phyloP scores from a whole-genome alignment of 2,329 filamentous ascomycete species.

The Colletotrichum tofieldiae region DNA sequence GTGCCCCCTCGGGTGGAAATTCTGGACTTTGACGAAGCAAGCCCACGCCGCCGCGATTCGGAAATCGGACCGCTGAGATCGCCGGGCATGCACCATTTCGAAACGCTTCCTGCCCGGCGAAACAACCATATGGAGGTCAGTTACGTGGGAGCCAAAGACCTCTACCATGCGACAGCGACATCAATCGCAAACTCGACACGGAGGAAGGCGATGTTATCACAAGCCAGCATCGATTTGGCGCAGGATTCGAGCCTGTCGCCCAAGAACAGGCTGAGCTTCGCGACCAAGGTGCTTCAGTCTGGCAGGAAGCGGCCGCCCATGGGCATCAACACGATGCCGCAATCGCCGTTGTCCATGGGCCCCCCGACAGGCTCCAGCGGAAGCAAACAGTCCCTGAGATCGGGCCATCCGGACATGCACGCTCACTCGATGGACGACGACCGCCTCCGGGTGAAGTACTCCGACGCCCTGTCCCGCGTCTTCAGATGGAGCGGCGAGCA shows the following conservation, averaged over 20 bases:
- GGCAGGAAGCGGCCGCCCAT: constrained; percentile 39
- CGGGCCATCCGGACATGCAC: constrained; percentile 16
- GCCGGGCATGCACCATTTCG: constrained; percentile 44
- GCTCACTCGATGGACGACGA: constrained; percentile 38
- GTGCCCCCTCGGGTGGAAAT: constrained; percentile 37
- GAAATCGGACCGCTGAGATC: constrained; percentile 36
- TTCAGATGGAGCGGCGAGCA: constrained; percentile 41
- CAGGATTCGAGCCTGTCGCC: constrained; percentile 8
- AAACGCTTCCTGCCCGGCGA: constrained; percentile 40
- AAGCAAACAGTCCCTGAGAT: background rate
- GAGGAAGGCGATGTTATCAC: constrained; percentile 9
- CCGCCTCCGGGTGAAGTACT: constrained; percentile 37
- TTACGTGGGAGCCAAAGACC: constrained; percentile 43
- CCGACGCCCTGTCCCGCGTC: constrained; percentile 39
- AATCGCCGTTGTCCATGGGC: background rate
- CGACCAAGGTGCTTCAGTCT: constrained; percentile 37
- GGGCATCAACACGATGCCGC: constrained; percentile 30
- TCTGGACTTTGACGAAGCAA: constrained; percentile 33
- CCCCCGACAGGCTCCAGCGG: background rate
- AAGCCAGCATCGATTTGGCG: constrained; percentile 17
- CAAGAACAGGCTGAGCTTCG: constrained; percentile 39
- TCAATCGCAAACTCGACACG: constrained; percentile 44
- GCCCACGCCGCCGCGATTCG: constrained; percentile 39
- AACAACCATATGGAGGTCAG: constrained; percentile 44
- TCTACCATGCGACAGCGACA: constrained; percentile 48